Percentiles rank a stretch among this genome's conserved stretches.
phyloP scores from a whole-genome alignment of 192 early-diverging fungal species.

The Coemansia sp. region DNA sequence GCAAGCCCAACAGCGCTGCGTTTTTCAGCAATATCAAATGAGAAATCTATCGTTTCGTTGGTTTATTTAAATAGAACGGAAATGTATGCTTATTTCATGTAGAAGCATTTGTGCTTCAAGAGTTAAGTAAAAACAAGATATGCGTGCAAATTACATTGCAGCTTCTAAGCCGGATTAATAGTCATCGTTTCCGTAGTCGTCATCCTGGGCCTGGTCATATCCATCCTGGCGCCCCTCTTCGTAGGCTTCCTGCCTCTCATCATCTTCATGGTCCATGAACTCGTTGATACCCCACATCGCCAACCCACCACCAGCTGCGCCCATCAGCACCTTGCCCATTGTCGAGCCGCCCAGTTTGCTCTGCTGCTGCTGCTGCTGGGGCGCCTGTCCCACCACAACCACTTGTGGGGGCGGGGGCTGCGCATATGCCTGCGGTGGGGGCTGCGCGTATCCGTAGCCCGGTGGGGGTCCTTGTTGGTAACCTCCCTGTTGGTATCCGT shows the following conservation, averaged over 20 bases:
- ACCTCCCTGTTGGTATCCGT: slow-evolving; percentile 6
- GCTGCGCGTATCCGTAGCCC: slow-evolving; percentile 4
- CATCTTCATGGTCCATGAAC: slow-evolving; percentile 36
- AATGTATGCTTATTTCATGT: no score
- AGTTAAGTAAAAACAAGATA: not conserved
- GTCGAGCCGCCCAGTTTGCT: slow-evolving; percentile 29
- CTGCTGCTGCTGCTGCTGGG: slow-evolving; percentile 19
- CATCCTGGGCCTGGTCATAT: slow-evolving; percentile 19
- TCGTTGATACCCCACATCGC: slow-evolving; percentile 31
- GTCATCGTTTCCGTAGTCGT: slow-evolving; percentile 25
- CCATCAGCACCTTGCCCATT: slow-evolving; percentile 31
- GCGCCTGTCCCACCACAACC: not conserved
- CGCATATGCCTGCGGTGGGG: not conserved
- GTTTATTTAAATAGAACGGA: no score
- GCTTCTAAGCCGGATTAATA: not conserved
- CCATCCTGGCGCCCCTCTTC: slow-evolving; percentile 26
- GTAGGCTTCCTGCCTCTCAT: slow-evolving; percentile 37
- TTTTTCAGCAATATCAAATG: slow-evolving; percentile 55
- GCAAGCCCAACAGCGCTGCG: slow-evolving; percentile 77
- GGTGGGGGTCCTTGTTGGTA: not conserved
- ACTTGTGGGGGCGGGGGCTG: not conserved
- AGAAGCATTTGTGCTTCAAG: not conserved
- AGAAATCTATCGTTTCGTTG: not conserved
- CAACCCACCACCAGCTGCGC: slow-evolving; percentile 32
- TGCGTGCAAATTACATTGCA: not conserved